Evolutionary conservation across 179 eudicot genomes (phyloP), one percentile per base, ranked within the genome.

Genomic region (Sideroxylon spinosum): DNA sequence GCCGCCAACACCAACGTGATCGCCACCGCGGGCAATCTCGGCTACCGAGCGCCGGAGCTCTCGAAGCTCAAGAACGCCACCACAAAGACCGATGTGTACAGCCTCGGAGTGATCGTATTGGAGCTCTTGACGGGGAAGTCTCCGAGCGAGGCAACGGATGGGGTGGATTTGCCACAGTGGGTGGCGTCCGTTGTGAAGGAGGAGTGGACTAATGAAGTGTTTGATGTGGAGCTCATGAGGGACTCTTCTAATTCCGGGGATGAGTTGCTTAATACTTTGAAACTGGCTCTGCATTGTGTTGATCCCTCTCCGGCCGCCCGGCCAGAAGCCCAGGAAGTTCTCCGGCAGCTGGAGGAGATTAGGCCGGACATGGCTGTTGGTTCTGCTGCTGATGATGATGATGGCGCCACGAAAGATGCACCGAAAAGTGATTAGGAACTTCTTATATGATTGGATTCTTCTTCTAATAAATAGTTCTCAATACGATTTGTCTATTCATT

Each of bases 171-270:
- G 86, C 98, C 98, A 2, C 97, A 90, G 75, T 94, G 98, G 98
- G 98, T 92, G 52, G 92, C 98, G 0, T 92, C 98, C 0, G 83
- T 88, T 37, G 97, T 94, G 53, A 94, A 92, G 70, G 96, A 92
- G 79, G 97, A 95, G 81, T 93, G 97, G 98, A 93, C 97, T 52
- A 93, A 91, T 84, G 98, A 93, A 81, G 98, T 94, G 8, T 94
- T 94, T 76, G 98, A 94, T 62, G 84, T 88, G 80, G 98, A 94
- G 83, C 81, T 94, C 6, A 88, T 91, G 89, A 87, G 86, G 80
- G 97, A 92, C 68, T 90, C 88, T 4, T 79, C 93, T 9, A 83
- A 81, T 48, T 81, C 83, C 12, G 97, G 95, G 9, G 96, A 94
- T 75, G 98, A 92, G 71, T 71, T 94, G 85, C 88, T 94, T 7